Percentiles rank a stretch among this genome's conserved stretches.
Evolutionary conservation across 2,329 filamentous ascomycete genomes (phyloP).

Genomic region (Fusarium sublunatum): DNA sequence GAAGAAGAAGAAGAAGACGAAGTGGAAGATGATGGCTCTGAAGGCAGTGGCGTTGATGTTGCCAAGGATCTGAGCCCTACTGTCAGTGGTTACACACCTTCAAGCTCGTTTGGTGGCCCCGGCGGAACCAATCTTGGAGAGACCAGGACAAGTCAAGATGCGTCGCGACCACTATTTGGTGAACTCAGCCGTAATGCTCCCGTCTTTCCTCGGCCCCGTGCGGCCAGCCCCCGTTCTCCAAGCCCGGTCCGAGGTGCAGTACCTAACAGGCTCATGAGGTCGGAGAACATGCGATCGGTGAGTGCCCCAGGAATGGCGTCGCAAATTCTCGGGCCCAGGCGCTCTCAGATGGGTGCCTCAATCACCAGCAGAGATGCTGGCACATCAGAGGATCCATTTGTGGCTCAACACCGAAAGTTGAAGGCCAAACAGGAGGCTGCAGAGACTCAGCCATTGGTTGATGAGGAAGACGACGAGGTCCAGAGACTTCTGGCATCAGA

Average conservation of each 20-base stretch:
- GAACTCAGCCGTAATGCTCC: slow-evolving; percentile 64
- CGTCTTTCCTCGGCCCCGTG: slow-evolving; percentile 64
- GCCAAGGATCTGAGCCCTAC: slow-evolving; percentile 71
- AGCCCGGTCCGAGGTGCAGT: slow-evolving; percentile 74
- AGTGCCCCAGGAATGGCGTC: slow-evolving; percentile 70
- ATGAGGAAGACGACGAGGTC: slow-evolving; percentile 77
- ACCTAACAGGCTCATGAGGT: slow-evolving; percentile 60
- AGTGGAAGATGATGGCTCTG: slow-evolving; percentile 62
- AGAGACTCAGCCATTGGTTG: slow-evolving; percentile 67
- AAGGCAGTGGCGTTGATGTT: slow-evolving; percentile 73
- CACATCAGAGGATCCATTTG: slow-evolving; percentile 59
- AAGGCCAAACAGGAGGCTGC: slow-evolving; percentile 68
- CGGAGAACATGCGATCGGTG: slow-evolving; percentile 66
- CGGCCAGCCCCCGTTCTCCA: slow-evolving; percentile 75
- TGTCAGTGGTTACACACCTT: slow-evolving; percentile 63
- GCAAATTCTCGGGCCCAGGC: slow-evolving; percentile 60
- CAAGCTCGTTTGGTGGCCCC: slow-evolving; percentile 68
- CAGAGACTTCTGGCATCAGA: slow-evolving; percentile 71
- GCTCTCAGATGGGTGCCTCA: slow-evolving; percentile 53
- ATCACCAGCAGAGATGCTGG: slow-evolving; percentile 53
- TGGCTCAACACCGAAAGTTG: slow-evolving; percentile 62
- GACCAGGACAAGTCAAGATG: slow-evolving; percentile 56
- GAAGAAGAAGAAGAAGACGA: slow-evolving; percentile 55
- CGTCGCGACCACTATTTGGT: slow-evolving; percentile 63
- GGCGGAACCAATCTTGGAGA: slow-evolving; percentile 53